Percentiles rank a stretch among this genome's conserved stretches.
Conservation (phyloP, 371 early-diverging fungal genomes). For the Circinella minor region DNA sequence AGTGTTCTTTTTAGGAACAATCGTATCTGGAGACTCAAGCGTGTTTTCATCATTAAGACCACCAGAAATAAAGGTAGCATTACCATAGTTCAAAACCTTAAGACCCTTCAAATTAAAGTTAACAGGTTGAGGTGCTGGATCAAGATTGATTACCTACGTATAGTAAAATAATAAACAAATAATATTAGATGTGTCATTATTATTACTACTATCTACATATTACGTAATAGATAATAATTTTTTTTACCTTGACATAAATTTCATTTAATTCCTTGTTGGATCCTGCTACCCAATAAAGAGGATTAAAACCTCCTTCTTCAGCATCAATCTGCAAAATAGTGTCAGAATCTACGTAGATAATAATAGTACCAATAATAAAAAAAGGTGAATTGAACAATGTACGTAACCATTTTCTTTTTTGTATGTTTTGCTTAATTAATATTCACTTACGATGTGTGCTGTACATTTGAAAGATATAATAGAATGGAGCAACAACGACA, state of each 20-base stretch:
- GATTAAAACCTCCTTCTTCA: constrained; percentile 20
- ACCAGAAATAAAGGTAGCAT: constrained; percentile 20
- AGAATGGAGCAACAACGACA: constrained; percentile 27
- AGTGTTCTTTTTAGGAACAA: constrained; percentile 14
- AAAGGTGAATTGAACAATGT: too few relatives aligned
- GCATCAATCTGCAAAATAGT: constrained; percentile 34
- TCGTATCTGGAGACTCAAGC: constrained; percentile 9
- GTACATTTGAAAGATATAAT: constrained; percentile 31
- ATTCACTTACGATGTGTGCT: constrained; percentile 16
- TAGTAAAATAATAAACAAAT: background rate
- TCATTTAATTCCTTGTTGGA: constrained; percentile 20
- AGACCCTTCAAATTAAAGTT: constrained; percentile 16
- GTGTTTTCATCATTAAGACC: constrained; percentile 18
- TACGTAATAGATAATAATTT: background rate
- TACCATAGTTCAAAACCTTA: constrained; percentile 18
- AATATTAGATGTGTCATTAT: background rate
- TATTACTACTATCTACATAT: background rate
- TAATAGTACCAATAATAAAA: background rate
- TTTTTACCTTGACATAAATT: constrained; percentile 20
- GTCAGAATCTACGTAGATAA: constrained; percentile 10
- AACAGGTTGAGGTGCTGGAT: constrained; percentile 13
- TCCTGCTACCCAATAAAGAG: constrained; percentile 41
- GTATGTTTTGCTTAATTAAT: background rate
- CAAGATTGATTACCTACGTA: constrained; percentile 20
- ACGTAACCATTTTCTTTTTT: background rate